A percentile compares a stretch with the other conserved stretches of the same genome.
These are phyloP conservation scores for Cyclanthera cordifolia DNA, from an alignment of 306 rosid species.

Conservation along the genomic window DNA sequence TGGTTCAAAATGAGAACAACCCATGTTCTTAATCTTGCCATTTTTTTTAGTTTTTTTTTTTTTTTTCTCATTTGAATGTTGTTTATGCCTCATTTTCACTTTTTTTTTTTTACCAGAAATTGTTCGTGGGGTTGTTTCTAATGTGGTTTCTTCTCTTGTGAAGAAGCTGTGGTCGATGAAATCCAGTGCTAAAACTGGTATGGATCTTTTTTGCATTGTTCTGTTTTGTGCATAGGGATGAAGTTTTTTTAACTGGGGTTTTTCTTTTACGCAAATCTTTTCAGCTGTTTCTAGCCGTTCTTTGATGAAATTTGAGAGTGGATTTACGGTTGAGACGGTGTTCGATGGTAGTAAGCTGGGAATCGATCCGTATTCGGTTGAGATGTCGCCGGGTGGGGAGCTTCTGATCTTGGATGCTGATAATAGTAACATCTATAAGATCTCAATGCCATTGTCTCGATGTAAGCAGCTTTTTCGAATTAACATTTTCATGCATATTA, in stretches of 20 bases:
- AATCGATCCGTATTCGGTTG: conserved; percentile 78
- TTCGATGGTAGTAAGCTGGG: conserved; percentile 88
- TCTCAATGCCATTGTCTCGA: conserved; percentile 54
- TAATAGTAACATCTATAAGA: conserved; percentile 75
- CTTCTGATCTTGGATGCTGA: conserved; percentile 80
- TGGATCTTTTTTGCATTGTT: conserved; percentile 15
- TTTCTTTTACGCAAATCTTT: no score
- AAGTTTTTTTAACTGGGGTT: no score
- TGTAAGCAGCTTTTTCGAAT: conserved; percentile 24
- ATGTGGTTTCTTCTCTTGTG: conserved; percentile 62
- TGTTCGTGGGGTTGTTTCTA: conserved; percentile 65
- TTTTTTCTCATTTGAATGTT: neutral
- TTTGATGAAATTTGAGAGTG: conserved; percentile 90
- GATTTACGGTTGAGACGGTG: conserved; percentile 76
- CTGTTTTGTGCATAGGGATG: no score
- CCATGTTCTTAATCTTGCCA: conserved; percentile 1
- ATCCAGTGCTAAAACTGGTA: conserved; percentile 55
- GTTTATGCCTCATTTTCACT: conserved; percentile 14
- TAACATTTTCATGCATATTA: neutral
- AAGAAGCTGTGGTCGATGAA: conserved; percentile 82
- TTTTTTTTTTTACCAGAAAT: conserved; percentile 53
- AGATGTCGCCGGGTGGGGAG: conserved; percentile 60
- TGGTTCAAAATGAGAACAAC: conserved; percentile 4
- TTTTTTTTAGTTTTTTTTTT: neutral
- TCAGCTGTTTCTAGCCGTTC: conserved; percentile 66